Conservation (phyloP, 768 basidiomycete species). For the Collybiopsis luxurians region DNA sequence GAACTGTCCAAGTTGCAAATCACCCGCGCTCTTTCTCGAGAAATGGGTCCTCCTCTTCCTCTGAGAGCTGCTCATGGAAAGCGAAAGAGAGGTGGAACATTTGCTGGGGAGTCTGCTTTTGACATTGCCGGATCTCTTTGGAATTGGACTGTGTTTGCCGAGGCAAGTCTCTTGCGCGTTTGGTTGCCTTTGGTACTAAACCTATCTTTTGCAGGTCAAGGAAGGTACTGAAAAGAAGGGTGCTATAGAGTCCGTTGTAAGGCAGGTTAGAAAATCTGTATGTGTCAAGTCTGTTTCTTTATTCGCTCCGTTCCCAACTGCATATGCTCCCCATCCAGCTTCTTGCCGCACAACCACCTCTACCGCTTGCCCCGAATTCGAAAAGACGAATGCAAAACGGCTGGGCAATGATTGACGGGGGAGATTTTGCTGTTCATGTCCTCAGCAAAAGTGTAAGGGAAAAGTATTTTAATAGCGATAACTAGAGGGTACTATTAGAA, state of each 20-base stretch:
- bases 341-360: conserved; percentile 51
- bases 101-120: conserved; percentile 57
- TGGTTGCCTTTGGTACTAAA: neutral
- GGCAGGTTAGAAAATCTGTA: conserved; percentile 68
- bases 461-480: conserved; percentile 54
- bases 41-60: conserved; percentile 54
- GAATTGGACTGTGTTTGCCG: conserved; percentile 74
- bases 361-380: conserved; percentile 61
- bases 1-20: conserved; percentile 60
- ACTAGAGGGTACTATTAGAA: neutral
- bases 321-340: conserved; percentile 43
- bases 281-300: conserved; percentile 23
- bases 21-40: conserved; percentile 37
- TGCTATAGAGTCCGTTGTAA: conserved; percentile 71
- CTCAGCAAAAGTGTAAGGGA: conserved; percentile 63
- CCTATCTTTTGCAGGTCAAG: conserved; percentile 54
- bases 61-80: conserved; percentile 54
- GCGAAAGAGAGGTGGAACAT: conserved; percentile 64
- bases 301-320: neutral
- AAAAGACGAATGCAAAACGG: conserved; percentile 61
- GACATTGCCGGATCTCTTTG: conserved; percentile 60
- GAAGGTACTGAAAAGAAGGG: conserved; percentile 82
- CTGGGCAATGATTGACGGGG: conserved; percentile 85
- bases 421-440: conserved; percentile 77
- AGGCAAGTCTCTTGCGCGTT: conserved; percentile 38